A percentile compares a stretch with the other conserved stretches of the same genome.
Conservation (phyloP, 208 protist genomes). For the Sergeia podlipaevii region DNA sequence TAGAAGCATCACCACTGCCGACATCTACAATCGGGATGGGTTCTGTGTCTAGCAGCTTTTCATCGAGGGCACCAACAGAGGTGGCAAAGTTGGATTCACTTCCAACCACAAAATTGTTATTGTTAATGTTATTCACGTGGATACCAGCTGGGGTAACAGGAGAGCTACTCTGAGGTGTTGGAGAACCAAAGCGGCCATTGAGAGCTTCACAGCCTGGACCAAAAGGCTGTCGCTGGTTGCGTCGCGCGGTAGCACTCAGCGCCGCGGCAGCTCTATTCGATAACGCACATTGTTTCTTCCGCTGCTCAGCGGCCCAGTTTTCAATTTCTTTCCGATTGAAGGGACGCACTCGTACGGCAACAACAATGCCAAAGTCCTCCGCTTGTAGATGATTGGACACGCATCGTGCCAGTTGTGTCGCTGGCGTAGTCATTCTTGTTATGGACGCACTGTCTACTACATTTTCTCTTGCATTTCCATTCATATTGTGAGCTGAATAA, state of each 20-base stretch:
- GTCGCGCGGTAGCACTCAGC: neutral
- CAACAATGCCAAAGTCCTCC: constrained; percentile 41
- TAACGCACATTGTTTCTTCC: constrained; percentile 10
- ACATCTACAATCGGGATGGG: constrained; percentile 48
- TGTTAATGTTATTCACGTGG: neutral
- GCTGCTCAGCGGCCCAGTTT: constrained; percentile 8
- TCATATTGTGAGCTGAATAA: too few relatives aligned
- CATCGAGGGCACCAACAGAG: neutral
- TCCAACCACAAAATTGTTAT: neutral
- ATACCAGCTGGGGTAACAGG: neutral
- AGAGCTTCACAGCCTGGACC: constrained; percentile 13
- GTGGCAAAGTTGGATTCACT: neutral
- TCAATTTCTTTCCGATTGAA: constrained; percentile 40
- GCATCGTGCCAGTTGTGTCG: too few relatives aligned
- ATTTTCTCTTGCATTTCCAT: too few relatives aligned
- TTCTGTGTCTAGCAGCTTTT: constrained; percentile 4
- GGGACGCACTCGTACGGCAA: constrained; percentile 56
- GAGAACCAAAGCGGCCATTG: neutral
- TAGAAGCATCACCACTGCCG: constrained; percentile 36
- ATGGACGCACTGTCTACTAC: too few relatives aligned
- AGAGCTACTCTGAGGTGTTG: neutral
- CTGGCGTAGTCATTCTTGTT: too few relatives aligned
- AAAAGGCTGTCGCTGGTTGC: constrained; percentile 33
- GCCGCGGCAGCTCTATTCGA: constrained; percentile 6
- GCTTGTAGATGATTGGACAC: too few relatives aligned